These are phyloP conservation scores for Trichoderma sp. DNA, from an alignment of 2,329 filamentous ascomycete species.

Conservation along the genomic window DNA sequence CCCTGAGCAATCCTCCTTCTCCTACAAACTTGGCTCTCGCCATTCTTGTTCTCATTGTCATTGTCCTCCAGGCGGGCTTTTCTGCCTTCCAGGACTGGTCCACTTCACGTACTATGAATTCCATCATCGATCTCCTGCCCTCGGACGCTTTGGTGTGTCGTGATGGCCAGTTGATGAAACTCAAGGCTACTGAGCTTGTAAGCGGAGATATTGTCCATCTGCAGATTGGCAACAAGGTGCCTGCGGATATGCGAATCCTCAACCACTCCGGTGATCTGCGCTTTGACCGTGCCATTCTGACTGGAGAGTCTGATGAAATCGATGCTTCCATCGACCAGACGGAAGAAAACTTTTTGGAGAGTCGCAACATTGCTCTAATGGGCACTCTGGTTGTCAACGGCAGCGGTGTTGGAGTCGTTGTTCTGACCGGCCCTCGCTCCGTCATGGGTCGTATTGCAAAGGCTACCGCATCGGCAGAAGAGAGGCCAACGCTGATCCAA, in stretches of 20 bases:
- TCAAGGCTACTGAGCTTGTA: slow-evolving; percentile 48
- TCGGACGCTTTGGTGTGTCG: slow-evolving; percentile 47
- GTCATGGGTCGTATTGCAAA: slow-evolving; percentile 47
- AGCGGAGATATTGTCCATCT: slow-evolving; percentile 50
- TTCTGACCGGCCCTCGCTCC: slow-evolving; percentile 43
- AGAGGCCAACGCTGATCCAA: slow-evolving; percentile 45
- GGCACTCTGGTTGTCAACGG: slow-evolving; percentile 47
- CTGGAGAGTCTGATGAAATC: slow-evolving; percentile 46
- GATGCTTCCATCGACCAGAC: slow-evolving; percentile 45
- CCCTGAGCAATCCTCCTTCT: slow-evolving; percentile 48
- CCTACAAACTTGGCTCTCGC: slow-evolving; percentile 48
- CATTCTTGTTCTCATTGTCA: slow-evolving; percentile 50
- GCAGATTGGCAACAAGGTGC: slow-evolving; percentile 50
- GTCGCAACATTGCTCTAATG: slow-evolving; percentile 47
- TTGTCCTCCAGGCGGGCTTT: slow-evolving; percentile 49
- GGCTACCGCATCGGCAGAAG: slow-evolving; percentile 41
- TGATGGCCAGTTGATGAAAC: slow-evolving; percentile 44
- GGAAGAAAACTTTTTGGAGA: slow-evolving; percentile 46
- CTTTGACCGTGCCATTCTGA: slow-evolving; percentile 46
- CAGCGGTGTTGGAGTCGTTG: slow-evolving; percentile 42
- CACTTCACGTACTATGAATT: slow-evolving; percentile 49
- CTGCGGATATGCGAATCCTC: slow-evolving; percentile 49
- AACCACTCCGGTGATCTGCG: slow-evolving; percentile 46
- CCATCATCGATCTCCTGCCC: slow-evolving; percentile 49
- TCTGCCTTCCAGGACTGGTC: slow-evolving; percentile 53